Evolutionary conservation across 768 basidiomycete species (phyloP).

Genomic region (Hebeloma cylindrosporum): DNA sequence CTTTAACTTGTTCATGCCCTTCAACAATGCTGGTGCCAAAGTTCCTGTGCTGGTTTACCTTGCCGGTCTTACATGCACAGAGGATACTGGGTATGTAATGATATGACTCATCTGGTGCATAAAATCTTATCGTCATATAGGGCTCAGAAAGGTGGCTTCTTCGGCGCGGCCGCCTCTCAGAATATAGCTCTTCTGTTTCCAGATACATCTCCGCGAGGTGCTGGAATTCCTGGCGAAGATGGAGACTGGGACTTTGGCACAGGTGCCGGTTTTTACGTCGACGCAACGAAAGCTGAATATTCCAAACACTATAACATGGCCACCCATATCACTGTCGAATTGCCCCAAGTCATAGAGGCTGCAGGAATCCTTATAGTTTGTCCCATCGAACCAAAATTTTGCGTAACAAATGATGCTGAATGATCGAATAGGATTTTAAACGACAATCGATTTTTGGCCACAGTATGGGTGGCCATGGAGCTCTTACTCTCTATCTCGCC

Average conservation of each 20-base stretch:
- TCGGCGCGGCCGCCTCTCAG: constrained; percentile 80
- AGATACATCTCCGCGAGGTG: constrained; percentile 94
- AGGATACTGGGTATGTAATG: constrained; percentile 80
- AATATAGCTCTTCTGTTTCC: constrained; percentile 92
- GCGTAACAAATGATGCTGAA: neutral
- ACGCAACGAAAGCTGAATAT: constrained; percentile 79
- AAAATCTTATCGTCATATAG: constrained; percentile 35
- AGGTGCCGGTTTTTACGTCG: constrained; percentile 95
- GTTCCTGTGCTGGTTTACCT: constrained; percentile 80
- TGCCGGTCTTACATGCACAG: constrained; percentile 86
- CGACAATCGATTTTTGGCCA: constrained; percentile 93
- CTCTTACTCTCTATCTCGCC: constrained; percentile 85
- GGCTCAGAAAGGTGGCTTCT: constrained; percentile 91
- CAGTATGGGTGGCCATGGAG: constrained; percentile 98
- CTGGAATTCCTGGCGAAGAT: constrained; percentile 79
- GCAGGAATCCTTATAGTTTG: constrained; percentile 77
- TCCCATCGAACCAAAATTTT: constrained; percentile 7
- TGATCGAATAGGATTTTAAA: constrained; percentile 64
- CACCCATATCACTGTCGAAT: constrained; percentile 77
- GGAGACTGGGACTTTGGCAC: constrained; percentile 90
- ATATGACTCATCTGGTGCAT: neutral
- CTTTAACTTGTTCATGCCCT: constrained; percentile 90
- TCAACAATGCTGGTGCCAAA: constrained; percentile 47
- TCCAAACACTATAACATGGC: constrained; percentile 86
- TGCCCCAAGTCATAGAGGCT: constrained; percentile 75